Conservation (phyloP, 2,329 filamentous ascomycete genomes). For the Beauveria sp. region DNA sequence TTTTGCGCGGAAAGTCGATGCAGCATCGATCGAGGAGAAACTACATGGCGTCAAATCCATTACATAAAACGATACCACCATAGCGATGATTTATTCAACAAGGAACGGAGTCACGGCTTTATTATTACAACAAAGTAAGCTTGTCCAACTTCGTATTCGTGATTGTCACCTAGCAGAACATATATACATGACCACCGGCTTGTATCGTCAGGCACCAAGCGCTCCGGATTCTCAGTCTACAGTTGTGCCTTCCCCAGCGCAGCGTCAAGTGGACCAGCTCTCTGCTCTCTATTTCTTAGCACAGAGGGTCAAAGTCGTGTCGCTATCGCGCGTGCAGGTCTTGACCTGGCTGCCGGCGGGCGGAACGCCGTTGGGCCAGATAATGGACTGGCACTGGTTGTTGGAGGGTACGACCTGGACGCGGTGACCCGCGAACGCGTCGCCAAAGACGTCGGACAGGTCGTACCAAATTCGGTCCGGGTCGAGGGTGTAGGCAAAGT, state of each 20-base stretch:
- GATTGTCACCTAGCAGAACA: neutral
- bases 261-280: neutral
- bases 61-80: slow-evolving; percentile 5
- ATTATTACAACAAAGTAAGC: neutral
- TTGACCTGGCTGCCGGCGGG: slow-evolving; percentile 32
- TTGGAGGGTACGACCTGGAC: slow-evolving; percentile 23
- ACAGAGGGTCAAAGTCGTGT: slow-evolving; percentile 30
- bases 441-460: slow-evolving; percentile 32
- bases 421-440: slow-evolving; percentile 27
- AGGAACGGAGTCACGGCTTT: neutral
- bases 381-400: slow-evolving; percentile 26
- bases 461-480: slow-evolving; percentile 30
- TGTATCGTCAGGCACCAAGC: neutral
- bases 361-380: slow-evolving; percentile 27
- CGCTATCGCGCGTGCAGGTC: slow-evolving; percentile 24
- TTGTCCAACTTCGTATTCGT: neutral
- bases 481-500: slow-evolving; percentile 32
- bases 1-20: neutral
- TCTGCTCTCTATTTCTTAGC: slow-evolving; percentile 12
- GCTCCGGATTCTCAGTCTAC: too few species aligned
- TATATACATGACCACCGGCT: neutral
- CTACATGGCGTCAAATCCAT: too few species aligned
- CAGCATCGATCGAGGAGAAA: neutral
- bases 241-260: neutral
- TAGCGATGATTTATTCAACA: slow-evolving; percentile 7